Conservation (phyloP, 164 flowering plant species). For the Vitis vinifera region DNA sequence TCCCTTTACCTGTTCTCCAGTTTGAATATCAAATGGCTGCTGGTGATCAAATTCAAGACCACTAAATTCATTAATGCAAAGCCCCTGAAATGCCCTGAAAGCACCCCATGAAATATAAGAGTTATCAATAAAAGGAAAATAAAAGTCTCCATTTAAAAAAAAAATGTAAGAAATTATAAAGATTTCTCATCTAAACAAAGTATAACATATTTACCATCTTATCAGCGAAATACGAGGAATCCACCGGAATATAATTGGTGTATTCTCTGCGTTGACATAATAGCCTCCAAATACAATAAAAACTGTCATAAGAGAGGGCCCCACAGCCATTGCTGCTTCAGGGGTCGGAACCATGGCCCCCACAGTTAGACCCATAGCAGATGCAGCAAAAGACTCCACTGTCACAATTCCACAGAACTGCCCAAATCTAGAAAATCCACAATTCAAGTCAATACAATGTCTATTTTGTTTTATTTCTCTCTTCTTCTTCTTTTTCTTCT, state of each 20-base stretch:
- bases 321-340: slow-evolving; percentile 98
- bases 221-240: slow-evolving; percentile 90
- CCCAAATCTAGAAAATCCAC: slow-evolving; percentile 61
- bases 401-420: slow-evolving; percentile 92
- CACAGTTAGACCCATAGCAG: slow-evolving; percentile 98
- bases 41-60: slow-evolving; percentile 86
- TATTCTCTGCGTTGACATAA: slow-evolving; percentile 86
- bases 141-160: not conserved
- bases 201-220: slow-evolving; percentile 60
- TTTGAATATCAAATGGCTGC: slow-evolving; percentile 71
- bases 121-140: not conserved
- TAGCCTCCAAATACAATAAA: slow-evolving; percentile 97
- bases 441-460: slow-evolving; percentile 7
- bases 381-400: slow-evolving; percentile 92
- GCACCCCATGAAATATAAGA: not conserved
- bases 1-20: slow-evolving; percentile 86
- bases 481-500: too few relatives aligned
- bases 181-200: not conserved
- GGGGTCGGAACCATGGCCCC: slow-evolving; percentile 96
- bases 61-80: slow-evolving; percentile 89
- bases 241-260: slow-evolving; percentile 94
- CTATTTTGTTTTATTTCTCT: too few relatives aligned
- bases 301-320: slow-evolving; percentile 99
- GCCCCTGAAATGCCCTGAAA: slow-evolving; percentile 97
- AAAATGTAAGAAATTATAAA: not conserved